Base-by-base conservation (phyloP, 371 early-diverging fungal species). In the Rhizopus delemar region DNA sequence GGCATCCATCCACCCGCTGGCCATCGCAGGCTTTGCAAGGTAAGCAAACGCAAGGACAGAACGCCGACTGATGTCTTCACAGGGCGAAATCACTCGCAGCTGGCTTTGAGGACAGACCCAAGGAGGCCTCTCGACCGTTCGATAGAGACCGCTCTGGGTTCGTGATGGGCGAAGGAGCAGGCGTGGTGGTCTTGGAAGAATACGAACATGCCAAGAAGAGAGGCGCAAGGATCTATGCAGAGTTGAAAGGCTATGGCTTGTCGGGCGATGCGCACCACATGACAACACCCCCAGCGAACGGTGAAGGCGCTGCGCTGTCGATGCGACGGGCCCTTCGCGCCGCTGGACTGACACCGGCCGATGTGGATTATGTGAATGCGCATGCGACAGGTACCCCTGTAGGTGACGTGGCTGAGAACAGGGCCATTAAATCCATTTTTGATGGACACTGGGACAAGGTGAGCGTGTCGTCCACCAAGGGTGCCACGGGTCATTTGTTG, bases 141-240 rank as follows among this genome's bases (percentile, higher is more conserved):
- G 96, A 97, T 70, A 63, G 53, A 8, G 85, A 86, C 49, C 82
- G 98, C 1, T 85, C 86, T 60, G 98, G 98, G 9, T 97, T 97
- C 70, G 98, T 97, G 2, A 93, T 97, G 60, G 94, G 95, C 5
- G 98, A 97, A 65, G 98, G 98, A 8, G 84, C 96, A 2, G 98
- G 93, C 2, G 78, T 93, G 5, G 78, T 97, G n/a, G 90, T 97
- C 0, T 78, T 97, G 36, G 98, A 94, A 77, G 95, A 95, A 61
- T 82, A 85, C 49, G 91, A 92, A 46, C 98, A 97, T 66, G 98
- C 98, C 3, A 86, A 75, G 53, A 68, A 73, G 36, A 83, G 98
- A 38, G 92, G 91, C 11, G 96, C 96, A 9, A 74, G 60, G 9
- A 93, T 97, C 15, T 96, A 96, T 62, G 95, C 94, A 2, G 96